Evolutionary conservation across 345 rosid genomes (phyloP).

Genomic region (Lumnitzera littorea): DNA sequence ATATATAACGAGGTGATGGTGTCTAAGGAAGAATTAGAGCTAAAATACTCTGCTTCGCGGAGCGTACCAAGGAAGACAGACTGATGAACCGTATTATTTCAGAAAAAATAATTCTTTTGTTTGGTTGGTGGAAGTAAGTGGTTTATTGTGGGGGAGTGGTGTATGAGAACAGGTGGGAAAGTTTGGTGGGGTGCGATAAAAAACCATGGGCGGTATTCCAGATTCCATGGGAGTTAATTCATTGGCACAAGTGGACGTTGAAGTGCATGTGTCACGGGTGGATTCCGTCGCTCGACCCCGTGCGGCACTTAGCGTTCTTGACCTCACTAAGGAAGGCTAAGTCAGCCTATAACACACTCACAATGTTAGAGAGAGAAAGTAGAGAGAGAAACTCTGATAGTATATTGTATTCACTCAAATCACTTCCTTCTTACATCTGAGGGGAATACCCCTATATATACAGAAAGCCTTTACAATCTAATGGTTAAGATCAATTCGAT

Average conservation of each 20-base stretch:
- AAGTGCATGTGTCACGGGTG: too few species aligned
- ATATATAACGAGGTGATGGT: slow-evolving; percentile 3
- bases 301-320: too few species aligned
- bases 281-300: too few species aligned
- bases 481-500: too few species aligned
- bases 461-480: too few species aligned
- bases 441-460: too few species aligned
- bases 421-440: too few species aligned
- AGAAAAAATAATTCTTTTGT: not conserved
- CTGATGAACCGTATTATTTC: not conserved
- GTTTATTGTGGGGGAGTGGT: not conserved
- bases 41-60: slow-evolving; percentile 20
- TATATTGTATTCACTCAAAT: too few species aligned
- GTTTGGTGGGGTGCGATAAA: not conserved
- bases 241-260: not conserved
- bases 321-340: too few species aligned
- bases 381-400: too few species aligned
- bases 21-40: not conserved
- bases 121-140: not conserved
- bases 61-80: slow-evolving; percentile 3
- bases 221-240: slow-evolving; percentile 9
- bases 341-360: too few species aligned
- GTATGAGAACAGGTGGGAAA: not conserved
- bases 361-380: too few species aligned
- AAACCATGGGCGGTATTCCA: slow-evolving; percentile 10